Conservation (phyloP, 1,284 basidiomycete genomes). For the Cutaneotrichosporon cavernicola region DNA sequence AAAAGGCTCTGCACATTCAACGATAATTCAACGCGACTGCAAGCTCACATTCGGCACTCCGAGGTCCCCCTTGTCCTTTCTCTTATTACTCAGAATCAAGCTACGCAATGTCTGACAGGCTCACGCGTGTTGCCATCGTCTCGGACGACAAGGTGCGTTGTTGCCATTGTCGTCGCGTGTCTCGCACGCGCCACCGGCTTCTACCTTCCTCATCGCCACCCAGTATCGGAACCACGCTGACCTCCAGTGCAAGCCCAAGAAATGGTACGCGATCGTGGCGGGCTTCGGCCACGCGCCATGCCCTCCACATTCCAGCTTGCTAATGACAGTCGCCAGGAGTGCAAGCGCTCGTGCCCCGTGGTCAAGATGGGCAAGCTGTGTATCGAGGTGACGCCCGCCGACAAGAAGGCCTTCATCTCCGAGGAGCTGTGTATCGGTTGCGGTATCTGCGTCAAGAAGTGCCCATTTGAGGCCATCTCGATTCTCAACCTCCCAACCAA, state of each 20-base stretch:
- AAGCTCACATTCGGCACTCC: background rate
- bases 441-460: slow-evolving; percentile 99
- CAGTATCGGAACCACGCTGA: slow-evolving; percentile 13
- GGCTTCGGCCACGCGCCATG: background rate
- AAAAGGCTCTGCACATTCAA: slow-evolving; percentile 1
- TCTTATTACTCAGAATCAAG: background rate
- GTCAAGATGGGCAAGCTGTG: slow-evolving; percentile 98
- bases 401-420: slow-evolving; percentile 96
- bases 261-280: slow-evolving; percentile 41
- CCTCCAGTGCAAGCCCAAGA: slow-evolving; percentile 78
- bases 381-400: slow-evolving; percentile 89
- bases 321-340: slow-evolving; percentile 50
- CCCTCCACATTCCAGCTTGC: background rate
- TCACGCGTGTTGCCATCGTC: slow-evolving; percentile 93
- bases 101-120: slow-evolving; percentile 65
- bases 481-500: slow-evolving; percentile 98
- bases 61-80: background rate
- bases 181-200: background rate
- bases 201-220: background rate
- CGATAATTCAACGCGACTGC: slow-evolving; percentile 1
- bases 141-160: slow-evolving; percentile 67
- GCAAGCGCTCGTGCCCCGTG: slow-evolving; percentile 81
- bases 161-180: background rate
- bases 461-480: slow-evolving; percentile 93
- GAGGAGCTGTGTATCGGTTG: slow-evolving; percentile 95